Base-by-base conservation (phyloP, 2,329 filamentous ascomycete species). In the Graphium sp. region DNA sequence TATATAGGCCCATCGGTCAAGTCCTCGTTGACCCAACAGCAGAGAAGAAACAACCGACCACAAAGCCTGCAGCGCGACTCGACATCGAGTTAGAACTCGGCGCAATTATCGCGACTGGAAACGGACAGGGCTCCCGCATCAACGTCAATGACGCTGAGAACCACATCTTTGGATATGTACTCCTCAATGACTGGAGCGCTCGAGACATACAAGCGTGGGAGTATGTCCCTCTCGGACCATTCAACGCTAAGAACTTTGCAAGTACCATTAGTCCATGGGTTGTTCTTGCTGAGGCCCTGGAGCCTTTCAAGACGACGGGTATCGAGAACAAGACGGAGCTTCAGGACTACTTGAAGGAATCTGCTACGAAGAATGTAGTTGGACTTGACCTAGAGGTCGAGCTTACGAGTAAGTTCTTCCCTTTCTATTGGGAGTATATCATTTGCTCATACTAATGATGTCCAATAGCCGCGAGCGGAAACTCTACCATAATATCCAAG, bases 41-140 rank as follows among this genome's bases (percentile, higher is more conserved):
- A 8, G 20, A 22, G 18, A 14, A 14, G 19, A 31, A 73, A 71
- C n/a, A 21, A 18, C 27, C 22, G 10, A 29, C 31, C 5, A 26
- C 27, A 7, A 26, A 19, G 4, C 24, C 23, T 13, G 31, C 30
- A 8, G 24, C 27, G 15, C 19, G 31, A 12, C 55, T 83, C 2
- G 77, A 83, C 41, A 69, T 80, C 24, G 77, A 83, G 45, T 54
- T 82, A 3, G 77, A 83, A 42, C 50, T 83, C 4, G 77, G 72
- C 2, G 72, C 66, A 12, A 79, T 81, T 41, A 56, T 82, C 4
- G 70, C 66, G 49, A 66, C 55, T 21, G 53, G 56, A 5, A 79
- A 75, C 37, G 47, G 58, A 1, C 53, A 77, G 37, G 75, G 75
- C 12, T 55, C 64, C 33, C 68, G 70, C 0, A 58, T 82, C n/a